These are phyloP conservation scores for Biscogniauxia sp. DNA, from an alignment of 2,329 filamentous ascomycete genomes.

Conservation along the genomic window DNA sequence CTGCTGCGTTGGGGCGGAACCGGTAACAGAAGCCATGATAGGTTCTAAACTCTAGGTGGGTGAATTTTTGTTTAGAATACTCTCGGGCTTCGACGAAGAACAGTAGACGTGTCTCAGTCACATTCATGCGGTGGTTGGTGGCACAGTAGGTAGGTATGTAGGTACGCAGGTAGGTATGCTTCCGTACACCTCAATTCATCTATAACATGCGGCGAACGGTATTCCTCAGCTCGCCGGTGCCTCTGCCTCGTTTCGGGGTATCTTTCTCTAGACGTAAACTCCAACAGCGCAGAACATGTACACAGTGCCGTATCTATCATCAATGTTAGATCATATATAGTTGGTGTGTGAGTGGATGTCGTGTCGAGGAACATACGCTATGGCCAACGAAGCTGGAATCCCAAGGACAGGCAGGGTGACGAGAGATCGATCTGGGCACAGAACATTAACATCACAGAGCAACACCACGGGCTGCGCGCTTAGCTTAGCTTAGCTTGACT, in stretches of 20 bases:
- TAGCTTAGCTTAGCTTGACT: background rate
- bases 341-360: slow-evolving; percentile 5
- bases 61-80: background rate
- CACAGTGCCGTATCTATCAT: slow-evolving; percentile 80
- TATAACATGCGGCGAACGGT: slow-evolving; percentile 40
- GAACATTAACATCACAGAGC: slow-evolving; percentile 15
- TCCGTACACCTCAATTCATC: slow-evolving; percentile 35
- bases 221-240: slow-evolving; percentile 19
- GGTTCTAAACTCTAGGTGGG: background rate
- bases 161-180: slow-evolving; percentile 12
- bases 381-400: slow-evolving; percentile 80
- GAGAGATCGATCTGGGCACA: slow-evolving; percentile 71
- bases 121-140: slow-evolving; percentile 5
- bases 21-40: slow-evolving; percentile 22
- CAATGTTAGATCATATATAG: slow-evolving; percentile 10
- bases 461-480: too few relatives aligned
- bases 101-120: slow-evolving; percentile 20
- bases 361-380: slow-evolving; percentile 67
- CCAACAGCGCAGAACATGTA: slow-evolving; percentile 99
- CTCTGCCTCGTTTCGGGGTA: slow-evolving; percentile 37
- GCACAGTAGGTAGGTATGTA: slow-evolving; percentile 14
- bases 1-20: slow-evolving; percentile 29
- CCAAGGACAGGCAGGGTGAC: slow-evolving; percentile 75
- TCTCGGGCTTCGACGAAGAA: slow-evolving; percentile 3
- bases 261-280: slow-evolving; percentile 81